A percentile compares a stretch with the other conserved stretches of the same genome.
Evolutionary conservation across 1,284 basidiomycete genomes (phyloP).

Genomic region (Polyporus tsugae): DNA sequence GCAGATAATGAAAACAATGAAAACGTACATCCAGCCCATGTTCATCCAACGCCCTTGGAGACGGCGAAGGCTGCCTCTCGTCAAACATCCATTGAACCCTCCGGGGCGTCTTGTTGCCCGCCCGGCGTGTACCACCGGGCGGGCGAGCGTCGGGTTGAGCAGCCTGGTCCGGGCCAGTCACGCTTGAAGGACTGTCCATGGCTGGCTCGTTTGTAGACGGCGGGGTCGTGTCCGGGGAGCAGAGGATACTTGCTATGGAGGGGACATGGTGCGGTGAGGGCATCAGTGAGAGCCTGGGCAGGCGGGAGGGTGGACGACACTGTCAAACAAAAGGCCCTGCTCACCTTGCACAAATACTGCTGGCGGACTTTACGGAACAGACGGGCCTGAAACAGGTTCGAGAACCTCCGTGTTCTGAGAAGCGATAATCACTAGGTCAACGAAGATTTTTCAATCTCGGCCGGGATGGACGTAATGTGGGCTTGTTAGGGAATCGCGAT

Average conservation of each 20-base stretch:
- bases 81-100: conserved; percentile 57
- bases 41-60: conserved; percentile 51
- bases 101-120: conserved; percentile 52
- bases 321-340: conserved; percentile 7
- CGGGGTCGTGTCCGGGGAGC: conserved; percentile 23
- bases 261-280: conserved; percentile 32
- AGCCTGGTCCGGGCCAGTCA: conserved; percentile 12
- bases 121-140: conserved; percentile 40
- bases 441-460: conserved; percentile 22
- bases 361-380: neutral
- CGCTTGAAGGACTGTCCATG: conserved; percentile 31
- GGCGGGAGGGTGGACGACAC: conserved; percentile 12
- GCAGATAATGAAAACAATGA: conserved; percentile 3
- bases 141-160: conserved; percentile 28
- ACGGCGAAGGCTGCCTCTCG: conserved; percentile 26
- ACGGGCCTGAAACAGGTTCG: conserved; percentile 9
- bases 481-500: conserved; percentile 4
- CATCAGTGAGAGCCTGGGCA: conserved; percentile 19
- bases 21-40: conserved; percentile 54
- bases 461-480: conserved; percentile 1
- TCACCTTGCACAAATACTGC: conserved; percentile 26
- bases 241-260: conserved; percentile 37
- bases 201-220: conserved; percentile 27
- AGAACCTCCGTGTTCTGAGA: neutral
- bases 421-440: conserved; percentile 25